Base-by-base conservation (phyloP, 2,329 filamentous ascomycete genomes). In the Paracamarosporium sp. region DNA sequence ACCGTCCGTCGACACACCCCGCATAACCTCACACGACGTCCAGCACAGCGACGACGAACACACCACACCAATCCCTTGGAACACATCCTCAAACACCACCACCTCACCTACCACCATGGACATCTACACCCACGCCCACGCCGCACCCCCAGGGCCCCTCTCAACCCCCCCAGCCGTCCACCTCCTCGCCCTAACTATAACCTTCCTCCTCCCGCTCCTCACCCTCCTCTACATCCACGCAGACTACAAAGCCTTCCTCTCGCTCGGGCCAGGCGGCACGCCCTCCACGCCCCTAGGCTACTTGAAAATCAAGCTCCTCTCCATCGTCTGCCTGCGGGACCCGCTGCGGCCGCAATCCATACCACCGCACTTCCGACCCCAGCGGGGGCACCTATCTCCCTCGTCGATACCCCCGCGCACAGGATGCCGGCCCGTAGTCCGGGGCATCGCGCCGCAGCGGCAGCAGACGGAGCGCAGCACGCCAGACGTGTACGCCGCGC, bases 401-500 rank as follows among this genome's bases (percentile, higher is more conserved):
- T 47, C 58, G 30, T 51, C 64, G 1, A 81, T 95, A 0, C 87
- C 89, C 1, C 82, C 82, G 55, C 87, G 92, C 0, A 70, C 76
- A 3, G 89, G 89, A 0, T 80, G 83, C 1, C 85, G 90, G 1
- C 92, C 92, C 1, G 72, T 77, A 2, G 88, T 93, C 9, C 85
- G 82, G 38, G 92, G 92, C 47, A 91, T 96, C 56, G 92, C 91
- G 1, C 92, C 92, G 0, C 92, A 96, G 69, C 85, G 92, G 2
- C 92, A 96, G 76, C 81, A 89, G 17, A 85, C 89, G 72, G 91
- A 96, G 70, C 82, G 82, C 38, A 85, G 86, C 66, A n/a, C 77
- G 81, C 64, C 81, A 81, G 2, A 75, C 78, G 55, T 84, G 82
- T 68, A 85, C 48, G 40, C 12, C 0, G 50, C 11, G 0, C 62